Percentiles rank a stretch among this genome's conserved stretches.
phyloP scores from a whole-genome alignment of 257 asterid genomes.

The Solanum rostratum region DNA sequence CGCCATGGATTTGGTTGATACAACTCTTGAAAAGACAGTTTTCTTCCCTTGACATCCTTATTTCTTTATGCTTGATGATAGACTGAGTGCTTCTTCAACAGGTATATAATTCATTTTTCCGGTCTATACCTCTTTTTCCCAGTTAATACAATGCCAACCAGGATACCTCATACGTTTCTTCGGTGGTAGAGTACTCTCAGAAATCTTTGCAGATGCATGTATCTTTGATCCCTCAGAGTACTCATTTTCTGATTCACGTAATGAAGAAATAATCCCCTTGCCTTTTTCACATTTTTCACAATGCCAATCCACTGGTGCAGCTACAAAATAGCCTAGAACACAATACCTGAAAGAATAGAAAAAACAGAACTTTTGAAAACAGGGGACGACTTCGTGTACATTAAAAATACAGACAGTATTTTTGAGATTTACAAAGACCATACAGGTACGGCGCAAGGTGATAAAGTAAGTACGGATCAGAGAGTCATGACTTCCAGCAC shows the following conservation, averaged over 20 bases:
- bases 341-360: too few relatives aligned
- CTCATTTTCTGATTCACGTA: neutral
- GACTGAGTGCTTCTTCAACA: constrained; percentile 36
- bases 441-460: too few relatives aligned
- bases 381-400: too few relatives aligned
- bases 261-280: neutral
- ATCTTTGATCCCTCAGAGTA: neutral
- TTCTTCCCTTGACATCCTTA: neutral
- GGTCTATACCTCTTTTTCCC: constrained; percentile 7
- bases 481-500: too few relatives aligned
- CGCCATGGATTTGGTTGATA: neutral
- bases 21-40: neutral
- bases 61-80: constrained; percentile 22
- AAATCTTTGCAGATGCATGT: neutral
- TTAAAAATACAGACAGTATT: too few relatives aligned
- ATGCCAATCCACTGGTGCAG: constrained; percentile 13
- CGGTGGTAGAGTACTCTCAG: neutral
- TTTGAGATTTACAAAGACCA: too few relatives aligned
- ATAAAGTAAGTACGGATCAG: too few relatives aligned
- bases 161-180: neutral
- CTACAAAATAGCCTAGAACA: too few relatives aligned
- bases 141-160: too few relatives aligned
- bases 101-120: constrained; percentile 42
- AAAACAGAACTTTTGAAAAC: too few relatives aligned
- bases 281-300: constrained; percentile 33